Conservation (phyloP, 768 basidiomycete genomes). For the Piloderma croceum region DNA sequence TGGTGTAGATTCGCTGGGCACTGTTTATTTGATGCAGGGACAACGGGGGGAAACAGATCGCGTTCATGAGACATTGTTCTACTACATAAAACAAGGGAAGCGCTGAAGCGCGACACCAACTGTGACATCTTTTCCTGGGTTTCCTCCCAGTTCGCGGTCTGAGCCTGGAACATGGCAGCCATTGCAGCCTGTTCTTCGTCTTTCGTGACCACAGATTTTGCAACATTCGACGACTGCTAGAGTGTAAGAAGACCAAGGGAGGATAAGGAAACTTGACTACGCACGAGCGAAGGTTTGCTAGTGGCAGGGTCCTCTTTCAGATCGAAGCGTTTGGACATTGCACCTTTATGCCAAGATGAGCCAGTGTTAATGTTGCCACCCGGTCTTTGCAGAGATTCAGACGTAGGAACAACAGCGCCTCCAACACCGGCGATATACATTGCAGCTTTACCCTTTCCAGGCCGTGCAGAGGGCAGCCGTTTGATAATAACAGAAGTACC, state of each 20-base stretch:
- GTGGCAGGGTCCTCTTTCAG: constrained; percentile 57
- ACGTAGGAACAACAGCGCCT: constrained; percentile 36
- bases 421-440: constrained; percentile 61
- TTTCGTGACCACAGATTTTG: constrained; percentile 36
- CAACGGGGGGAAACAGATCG: constrained; percentile 34
- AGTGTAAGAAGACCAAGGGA: constrained; percentile 7
- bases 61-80: constrained; percentile 69
- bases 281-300: constrained; percentile 25
- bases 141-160: constrained; percentile 95
- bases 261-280: constrained; percentile 13
- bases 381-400: constrained; percentile 40
- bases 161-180: constrained; percentile 96
- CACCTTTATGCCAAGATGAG: constrained; percentile 64
- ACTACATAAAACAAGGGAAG: constrained; percentile 60
- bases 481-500: constrained; percentile 93
- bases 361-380: constrained; percentile 30
- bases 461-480: constrained; percentile 75
- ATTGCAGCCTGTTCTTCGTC: constrained; percentile 92
- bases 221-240: constrained; percentile 25
- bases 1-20: constrained; percentile 62
- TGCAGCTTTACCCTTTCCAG: constrained; percentile 77
- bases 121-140: constrained; percentile 99
- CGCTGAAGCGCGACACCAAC: constrained; percentile 71
- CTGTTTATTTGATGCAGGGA: constrained; percentile 36
- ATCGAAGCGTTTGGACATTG: constrained; percentile 89